phyloP scores from a whole-genome alignment of 306 rosid species.

The Cucurbita maxima region DNA sequence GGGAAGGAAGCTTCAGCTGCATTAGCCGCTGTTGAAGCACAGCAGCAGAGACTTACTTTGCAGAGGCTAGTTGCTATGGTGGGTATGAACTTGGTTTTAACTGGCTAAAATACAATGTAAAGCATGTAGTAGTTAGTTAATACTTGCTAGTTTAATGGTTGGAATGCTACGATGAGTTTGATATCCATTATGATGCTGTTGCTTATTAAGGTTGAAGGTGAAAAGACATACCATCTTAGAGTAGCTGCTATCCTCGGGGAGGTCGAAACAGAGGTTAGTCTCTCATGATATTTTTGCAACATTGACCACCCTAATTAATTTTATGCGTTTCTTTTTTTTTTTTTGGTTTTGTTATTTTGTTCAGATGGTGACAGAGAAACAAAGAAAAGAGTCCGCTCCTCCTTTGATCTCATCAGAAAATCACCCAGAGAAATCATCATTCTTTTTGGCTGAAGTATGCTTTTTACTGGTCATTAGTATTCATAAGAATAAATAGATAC shows the following conservation, averaged over 20 bases:
- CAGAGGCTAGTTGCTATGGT: constrained; percentile 99
- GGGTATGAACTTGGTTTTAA: constrained; percentile 15
- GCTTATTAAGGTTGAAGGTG: constrained; percentile 69
- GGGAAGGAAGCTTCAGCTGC: constrained; percentile 95
- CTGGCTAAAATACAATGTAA: not conserved
- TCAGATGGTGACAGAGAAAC: constrained; percentile 93
- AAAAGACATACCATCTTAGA: constrained; percentile 73
- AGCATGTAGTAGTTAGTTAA: not conserved
- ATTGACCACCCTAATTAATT: not conserved
- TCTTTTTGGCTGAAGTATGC: constrained; percentile 93
- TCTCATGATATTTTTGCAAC: constrained; percentile 7
- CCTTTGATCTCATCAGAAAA: constrained; percentile 49
- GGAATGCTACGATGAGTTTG: not conserved
- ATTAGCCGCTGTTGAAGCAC: constrained; percentile 87
- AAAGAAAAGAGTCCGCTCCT: constrained; percentile 94
- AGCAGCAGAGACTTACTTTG: constrained; percentile 88
- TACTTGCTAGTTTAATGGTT: not conserved
- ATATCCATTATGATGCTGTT: constrained; percentile 10
- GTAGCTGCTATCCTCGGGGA: constrained; percentile 85
- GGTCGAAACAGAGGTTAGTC: constrained; percentile 91
- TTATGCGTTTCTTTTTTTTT: not conserved
- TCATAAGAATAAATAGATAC: not conserved
- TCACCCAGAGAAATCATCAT: constrained; percentile 53
- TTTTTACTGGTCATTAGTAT: not conserved
- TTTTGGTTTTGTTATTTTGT: constrained; percentile 7